Evolutionary conservation across 371 early-diverging fungal genomes (phyloP).

Genomic region (Syncephalastrum racemosum): DNA sequence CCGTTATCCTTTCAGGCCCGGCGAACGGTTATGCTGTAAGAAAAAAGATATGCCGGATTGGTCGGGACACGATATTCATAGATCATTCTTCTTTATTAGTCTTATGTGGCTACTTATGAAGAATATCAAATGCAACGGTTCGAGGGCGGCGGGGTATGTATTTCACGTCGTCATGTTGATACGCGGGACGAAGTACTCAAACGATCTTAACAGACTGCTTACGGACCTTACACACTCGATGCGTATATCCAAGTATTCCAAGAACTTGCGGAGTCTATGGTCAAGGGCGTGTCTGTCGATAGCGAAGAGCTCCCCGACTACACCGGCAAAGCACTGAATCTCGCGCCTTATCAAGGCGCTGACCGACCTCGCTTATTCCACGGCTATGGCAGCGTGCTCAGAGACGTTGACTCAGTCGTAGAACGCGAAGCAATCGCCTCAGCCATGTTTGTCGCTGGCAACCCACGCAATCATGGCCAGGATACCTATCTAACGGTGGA

Average conservation of each 20-base stretch:
- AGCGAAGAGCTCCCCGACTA: slow-evolving; percentile 34
- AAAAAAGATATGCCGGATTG: neutral
- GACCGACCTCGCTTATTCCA: slow-evolving; percentile 48
- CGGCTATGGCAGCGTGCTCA: slow-evolving; percentile 49
- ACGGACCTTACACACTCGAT: slow-evolving; percentile 61
- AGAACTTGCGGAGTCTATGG: slow-evolving; percentile 49
- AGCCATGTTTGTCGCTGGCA: slow-evolving; percentile 57
- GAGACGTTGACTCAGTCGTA: slow-evolving; percentile 21
- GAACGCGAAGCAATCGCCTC: slow-evolving; percentile 19
- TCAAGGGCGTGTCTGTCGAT: slow-evolving; percentile 20
- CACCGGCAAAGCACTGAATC: slow-evolving; percentile 41
- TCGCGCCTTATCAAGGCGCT: slow-evolving; percentile 41
- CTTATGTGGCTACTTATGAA: slow-evolving; percentile 65
- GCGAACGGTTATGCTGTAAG: slow-evolving; percentile 51
- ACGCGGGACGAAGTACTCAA: neutral
- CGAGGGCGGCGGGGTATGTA: slow-evolving; percentile 58
- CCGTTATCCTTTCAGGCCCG: slow-evolving; percentile 59
- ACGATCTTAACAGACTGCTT: slow-evolving; percentile 46
- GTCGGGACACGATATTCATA: neutral
- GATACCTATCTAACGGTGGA: slow-evolving; percentile 59
- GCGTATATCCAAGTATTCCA: slow-evolving; percentile 60
- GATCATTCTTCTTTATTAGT: slow-evolving; percentile 35
- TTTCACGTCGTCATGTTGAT: neutral
- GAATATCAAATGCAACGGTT: slow-evolving; percentile 71
- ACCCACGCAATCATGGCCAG: slow-evolving; percentile 59